phyloP scores from a whole-genome alignment of 2,329 filamentous ascomycete species.

The Ascocoryne sarcoides region DNA sequence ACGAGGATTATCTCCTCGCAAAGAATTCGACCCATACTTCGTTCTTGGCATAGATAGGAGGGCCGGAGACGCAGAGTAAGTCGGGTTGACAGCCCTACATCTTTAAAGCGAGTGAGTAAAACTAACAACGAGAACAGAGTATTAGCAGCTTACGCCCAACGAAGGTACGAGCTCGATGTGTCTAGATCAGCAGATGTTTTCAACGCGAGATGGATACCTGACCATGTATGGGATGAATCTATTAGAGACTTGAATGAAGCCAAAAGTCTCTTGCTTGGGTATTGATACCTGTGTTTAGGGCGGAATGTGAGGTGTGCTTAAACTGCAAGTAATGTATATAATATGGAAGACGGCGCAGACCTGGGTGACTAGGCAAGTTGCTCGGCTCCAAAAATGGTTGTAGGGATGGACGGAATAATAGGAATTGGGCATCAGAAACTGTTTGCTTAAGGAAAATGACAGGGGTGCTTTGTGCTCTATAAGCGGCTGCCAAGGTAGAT shows the following conservation, averaged over 20 bases:
- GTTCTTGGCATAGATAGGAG: constrained; percentile 15
- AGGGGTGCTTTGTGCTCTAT: too few species aligned
- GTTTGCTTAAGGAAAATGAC: too few species aligned
- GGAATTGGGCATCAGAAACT: too few species aligned
- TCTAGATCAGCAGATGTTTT: too few species aligned
- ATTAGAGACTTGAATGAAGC: constrained; percentile 9
- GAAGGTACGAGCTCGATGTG: constrained; percentile 12
- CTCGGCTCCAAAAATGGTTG: too few species aligned
- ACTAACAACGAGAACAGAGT: not conserved
- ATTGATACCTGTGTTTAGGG: constrained; percentile 1
- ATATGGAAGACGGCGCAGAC: not conserved
- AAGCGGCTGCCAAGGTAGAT: too few species aligned
- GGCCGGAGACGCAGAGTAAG: constrained; percentile 15
- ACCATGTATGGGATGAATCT: constrained; percentile 10
- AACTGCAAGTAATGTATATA: too few species aligned
- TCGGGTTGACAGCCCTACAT: too few species aligned
- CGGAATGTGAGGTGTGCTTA: too few species aligned
- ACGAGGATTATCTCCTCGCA: constrained; percentile 5
- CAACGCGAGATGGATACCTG: too few species aligned
- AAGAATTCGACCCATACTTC: constrained; percentile 15
- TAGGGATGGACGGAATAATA: too few species aligned
- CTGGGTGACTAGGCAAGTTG: not conserved
- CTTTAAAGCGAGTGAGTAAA: not conserved
- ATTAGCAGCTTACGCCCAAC: not conserved
- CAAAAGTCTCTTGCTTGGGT: constrained; percentile 10